Base-by-base conservation (phyloP, 805 yeast species). In the Ogataea neopini region DNA sequence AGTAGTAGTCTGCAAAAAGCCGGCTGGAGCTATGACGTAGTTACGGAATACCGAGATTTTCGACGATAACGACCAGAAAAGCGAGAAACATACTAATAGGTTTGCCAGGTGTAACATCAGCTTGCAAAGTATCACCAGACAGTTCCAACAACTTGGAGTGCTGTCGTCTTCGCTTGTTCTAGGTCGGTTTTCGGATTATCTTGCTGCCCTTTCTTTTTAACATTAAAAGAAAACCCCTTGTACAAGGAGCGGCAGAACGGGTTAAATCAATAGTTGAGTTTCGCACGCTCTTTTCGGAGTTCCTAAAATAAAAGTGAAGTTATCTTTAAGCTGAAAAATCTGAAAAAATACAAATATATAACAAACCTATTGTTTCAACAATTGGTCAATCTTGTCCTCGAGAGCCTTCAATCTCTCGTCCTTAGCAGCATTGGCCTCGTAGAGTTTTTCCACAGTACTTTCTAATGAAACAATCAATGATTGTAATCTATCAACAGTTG, bases 401-500 rank as follows among this genome's bases (percentile, higher is more conserved):
- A 87, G 67, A 6, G 73, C 61, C 25, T 69, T 71, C 46, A 87
- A 66, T 61, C 80, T 80, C 35, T 71, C 81, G 59, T 86, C 92
- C 60, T 85, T 86, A 28, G 79, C 84, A n/a, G 74, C 53, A 46
- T 80, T 83, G 3, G 83, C 71, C 14, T 72, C 70, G 7, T 75
- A 70, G 48, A 87, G 70, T 46, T 67, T 73, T 9, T 71, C 58
- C 38, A 87, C 76, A 37, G 82, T 79, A 0, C 67, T 46, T 61
- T 86, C 90, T 40, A 87, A 72, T 23, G 74, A 70, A 2, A 71
- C 69, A 17, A 84, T 89, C 28, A 87, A 65, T 2, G 68, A 49
- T 4, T 86, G 80, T 45, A 87, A 70, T 52, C 77, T 83, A 53
- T 84, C 92, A 26, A 86, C 83, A 1, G 89, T 81, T 8, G 80